phyloP scores from a whole-genome alignment of 306 rosid genomes.

The Pyrus betulifolia region DNA sequence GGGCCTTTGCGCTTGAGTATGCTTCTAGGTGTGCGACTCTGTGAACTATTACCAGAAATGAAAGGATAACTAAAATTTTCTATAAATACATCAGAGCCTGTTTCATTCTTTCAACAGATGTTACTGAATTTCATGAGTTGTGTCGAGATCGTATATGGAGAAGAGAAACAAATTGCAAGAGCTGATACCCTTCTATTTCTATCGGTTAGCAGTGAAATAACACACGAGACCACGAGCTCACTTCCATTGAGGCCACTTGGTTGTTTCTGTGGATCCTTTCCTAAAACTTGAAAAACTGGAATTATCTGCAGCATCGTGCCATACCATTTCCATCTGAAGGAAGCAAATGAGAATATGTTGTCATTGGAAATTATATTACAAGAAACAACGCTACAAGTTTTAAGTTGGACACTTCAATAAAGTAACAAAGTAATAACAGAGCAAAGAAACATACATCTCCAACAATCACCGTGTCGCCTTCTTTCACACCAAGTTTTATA shows the following conservation, averaged over 20 bases:
- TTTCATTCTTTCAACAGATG: background rate
- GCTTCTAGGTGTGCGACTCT: background rate
- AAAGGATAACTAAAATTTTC: background rate
- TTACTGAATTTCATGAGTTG: background rate
- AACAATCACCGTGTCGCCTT: constrained; percentile 73
- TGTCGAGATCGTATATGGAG: background rate
- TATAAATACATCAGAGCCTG: background rate
- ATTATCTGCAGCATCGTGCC: constrained; percentile 58
- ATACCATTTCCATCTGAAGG: constrained; percentile 80
- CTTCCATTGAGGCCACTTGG: constrained; percentile 78
- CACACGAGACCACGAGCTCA: constrained; percentile 12
- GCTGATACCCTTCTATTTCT: constrained; percentile 7
- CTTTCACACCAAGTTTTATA: constrained; percentile 67
- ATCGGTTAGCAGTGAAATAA: constrained; percentile 15
- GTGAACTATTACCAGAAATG: background rate
- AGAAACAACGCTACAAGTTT: background rate
- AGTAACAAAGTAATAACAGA: background rate
- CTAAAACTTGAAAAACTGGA: constrained; percentile 50
- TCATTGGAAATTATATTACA: constrained; percentile 6
- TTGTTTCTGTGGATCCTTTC: constrained; percentile 46
- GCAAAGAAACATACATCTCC: constrained; percentile 56
- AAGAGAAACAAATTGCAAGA: background rate
- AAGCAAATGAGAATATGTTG: constrained; percentile 18
- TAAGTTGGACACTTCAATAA: background rate
- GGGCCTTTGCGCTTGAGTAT: background rate